phyloP scores from a whole-genome alignment of 2,329 filamentous ascomycete species.

The Didymella arachidicola region DNA sequence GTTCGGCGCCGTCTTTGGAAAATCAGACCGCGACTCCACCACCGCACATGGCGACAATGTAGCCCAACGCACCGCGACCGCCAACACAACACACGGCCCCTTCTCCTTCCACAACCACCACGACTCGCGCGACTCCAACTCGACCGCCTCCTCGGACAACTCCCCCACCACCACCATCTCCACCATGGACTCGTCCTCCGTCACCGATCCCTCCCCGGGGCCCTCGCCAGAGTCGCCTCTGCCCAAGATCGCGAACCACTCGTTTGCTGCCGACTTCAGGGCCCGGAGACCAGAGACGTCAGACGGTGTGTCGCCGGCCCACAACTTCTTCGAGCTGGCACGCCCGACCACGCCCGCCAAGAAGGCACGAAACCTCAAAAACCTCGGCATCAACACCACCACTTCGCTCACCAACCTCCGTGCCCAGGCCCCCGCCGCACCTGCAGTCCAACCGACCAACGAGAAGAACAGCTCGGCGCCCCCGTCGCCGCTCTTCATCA shows the following conservation, averaged over 20 bases:
- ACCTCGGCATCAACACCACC: slow-evolving; percentile 76
- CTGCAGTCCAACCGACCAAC: slow-evolving; percentile 58
- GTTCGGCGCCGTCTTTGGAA: slow-evolving; percentile 77
- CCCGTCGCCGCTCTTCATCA: slow-evolving; percentile 79
- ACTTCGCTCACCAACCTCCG: slow-evolving; percentile 57
- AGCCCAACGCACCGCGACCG: slow-evolving; percentile 47
- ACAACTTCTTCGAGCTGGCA: slow-evolving; percentile 63
- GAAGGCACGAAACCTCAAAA: slow-evolving; percentile 83
- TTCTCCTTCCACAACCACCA: slow-evolving; percentile 64
- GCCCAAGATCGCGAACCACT: slow-evolving; percentile 73
- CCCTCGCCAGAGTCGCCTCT: slow-evolving; percentile 88
- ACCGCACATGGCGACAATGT: slow-evolving; percentile 42
- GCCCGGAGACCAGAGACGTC: slow-evolving; percentile 43
- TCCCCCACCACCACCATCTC: slow-evolving; percentile 95
- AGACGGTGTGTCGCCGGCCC: slow-evolving; percentile 54
- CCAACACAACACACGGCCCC: slow-evolving; percentile 42
- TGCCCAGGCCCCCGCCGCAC: slow-evolving; percentile 61
- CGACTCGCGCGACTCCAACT: slow-evolving; percentile 80
- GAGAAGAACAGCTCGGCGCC: slow-evolving; percentile 65
- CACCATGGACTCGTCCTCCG: slow-evolving; percentile 87
- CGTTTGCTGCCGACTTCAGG: slow-evolving; percentile 67
- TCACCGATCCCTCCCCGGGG: slow-evolving; percentile 89
- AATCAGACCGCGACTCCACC: slow-evolving; percentile 24
- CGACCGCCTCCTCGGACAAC: slow-evolving; percentile 87
- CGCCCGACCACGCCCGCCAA: slow-evolving; percentile 64